Evolutionary conservation across 2,329 filamentous ascomycete genomes (phyloP).

Genomic region (Hypoxylon sp.): DNA sequence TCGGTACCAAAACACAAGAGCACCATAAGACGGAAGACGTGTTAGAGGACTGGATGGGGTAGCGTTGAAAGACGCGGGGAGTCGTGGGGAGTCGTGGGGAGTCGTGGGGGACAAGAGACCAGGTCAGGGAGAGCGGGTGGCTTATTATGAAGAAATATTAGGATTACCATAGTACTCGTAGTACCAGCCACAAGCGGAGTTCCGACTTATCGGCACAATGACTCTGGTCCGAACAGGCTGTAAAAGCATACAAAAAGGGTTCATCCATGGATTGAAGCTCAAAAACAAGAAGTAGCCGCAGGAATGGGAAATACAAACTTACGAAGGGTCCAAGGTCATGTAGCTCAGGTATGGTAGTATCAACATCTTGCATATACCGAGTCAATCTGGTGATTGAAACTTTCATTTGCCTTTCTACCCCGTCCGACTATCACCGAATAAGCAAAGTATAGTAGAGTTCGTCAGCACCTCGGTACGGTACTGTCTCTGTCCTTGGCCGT

Average conservation of each 20-base stretch:
- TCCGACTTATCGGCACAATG: slow-evolving; percentile 31
- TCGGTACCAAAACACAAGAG: slow-evolving; percentile 13
- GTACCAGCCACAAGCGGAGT: slow-evolving; percentile 42
- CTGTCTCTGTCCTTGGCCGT: slow-evolving; percentile 3
- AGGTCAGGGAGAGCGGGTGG: background rate
- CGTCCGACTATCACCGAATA: slow-evolving; percentile 13
- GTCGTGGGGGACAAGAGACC: slow-evolving; percentile 24
- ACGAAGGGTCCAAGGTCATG: background rate
- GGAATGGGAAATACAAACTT: background rate
- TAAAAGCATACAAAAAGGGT: background rate
- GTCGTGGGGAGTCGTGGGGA: slow-evolving; percentile 30
- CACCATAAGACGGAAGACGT: slow-evolving; percentile 9
- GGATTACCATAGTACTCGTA: background rate
- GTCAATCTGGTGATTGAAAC: slow-evolving; percentile 12
- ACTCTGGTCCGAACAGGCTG: slow-evolving; percentile 13
- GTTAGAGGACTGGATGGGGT: slow-evolving; percentile 9
- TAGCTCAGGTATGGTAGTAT: background rate
- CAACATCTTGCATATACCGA: slow-evolving; percentile 9
- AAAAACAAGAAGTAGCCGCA: too few species aligned
- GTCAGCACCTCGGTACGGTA: slow-evolving; percentile 4
- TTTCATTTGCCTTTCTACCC: slow-evolving; percentile 19
- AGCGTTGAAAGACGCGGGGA: slow-evolving; percentile 13
- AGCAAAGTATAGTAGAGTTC: slow-evolving; percentile 18
- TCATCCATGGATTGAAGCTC: too few species aligned
- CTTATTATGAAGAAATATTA: slow-evolving; percentile 15